Evolutionary conservation across 2,329 filamentous ascomycete species (phyloP).

Genomic region (Penicillium sp.): DNA sequence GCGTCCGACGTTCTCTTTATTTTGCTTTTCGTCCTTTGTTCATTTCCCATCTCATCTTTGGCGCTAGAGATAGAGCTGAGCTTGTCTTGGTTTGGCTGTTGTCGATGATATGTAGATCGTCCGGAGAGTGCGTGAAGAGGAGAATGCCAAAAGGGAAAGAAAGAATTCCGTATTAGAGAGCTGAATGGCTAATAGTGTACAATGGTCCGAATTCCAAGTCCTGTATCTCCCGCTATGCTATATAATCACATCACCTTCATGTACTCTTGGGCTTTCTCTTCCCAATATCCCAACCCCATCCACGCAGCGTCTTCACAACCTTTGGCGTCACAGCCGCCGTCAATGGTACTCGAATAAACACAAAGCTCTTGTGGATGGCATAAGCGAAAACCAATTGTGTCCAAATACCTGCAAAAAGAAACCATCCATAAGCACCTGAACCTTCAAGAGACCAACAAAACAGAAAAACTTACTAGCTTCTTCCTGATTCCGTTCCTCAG

Average conservation of each 20-base stretch:
- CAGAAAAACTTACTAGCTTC: slow-evolving; percentile 65
- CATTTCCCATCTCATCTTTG: slow-evolving; percentile 1
- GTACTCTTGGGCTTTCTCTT: slow-evolving; percentile 57
- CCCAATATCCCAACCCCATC: slow-evolving; percentile 94
- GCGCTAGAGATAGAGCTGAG: slow-evolving; percentile 8
- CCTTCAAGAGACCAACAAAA: not conserved
- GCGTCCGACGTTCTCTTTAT: slow-evolving; percentile 1
- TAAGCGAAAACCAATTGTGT: slow-evolving; percentile 93
- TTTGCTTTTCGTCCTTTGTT: slow-evolving; percentile 1
- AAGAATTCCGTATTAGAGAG: slow-evolving; percentile 22
- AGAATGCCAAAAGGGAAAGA: slow-evolving; percentile 5
- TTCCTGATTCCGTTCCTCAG: slow-evolving; percentile 60
- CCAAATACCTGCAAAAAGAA: slow-evolving; percentile 55
- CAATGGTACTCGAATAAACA: slow-evolving; percentile 90
- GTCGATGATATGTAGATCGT: slow-evolving; percentile 11
- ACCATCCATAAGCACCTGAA: not conserved
- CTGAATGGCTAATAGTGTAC: slow-evolving; percentile 34
- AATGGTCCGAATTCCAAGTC: slow-evolving; percentile 14
- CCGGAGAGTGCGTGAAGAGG: slow-evolving; percentile 12
- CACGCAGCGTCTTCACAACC: slow-evolving; percentile 81
- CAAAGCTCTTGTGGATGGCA: slow-evolving; percentile 96
- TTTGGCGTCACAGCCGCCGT: slow-evolving; percentile 89
- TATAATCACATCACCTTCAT: slow-evolving; percentile 14
- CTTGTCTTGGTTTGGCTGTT: slow-evolving; percentile 5
- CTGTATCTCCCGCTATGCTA: slow-evolving; percentile 9